Evolutionary conservation across 306 rosid species (phyloP).

Genomic region (Vigna hirtella): DNA sequence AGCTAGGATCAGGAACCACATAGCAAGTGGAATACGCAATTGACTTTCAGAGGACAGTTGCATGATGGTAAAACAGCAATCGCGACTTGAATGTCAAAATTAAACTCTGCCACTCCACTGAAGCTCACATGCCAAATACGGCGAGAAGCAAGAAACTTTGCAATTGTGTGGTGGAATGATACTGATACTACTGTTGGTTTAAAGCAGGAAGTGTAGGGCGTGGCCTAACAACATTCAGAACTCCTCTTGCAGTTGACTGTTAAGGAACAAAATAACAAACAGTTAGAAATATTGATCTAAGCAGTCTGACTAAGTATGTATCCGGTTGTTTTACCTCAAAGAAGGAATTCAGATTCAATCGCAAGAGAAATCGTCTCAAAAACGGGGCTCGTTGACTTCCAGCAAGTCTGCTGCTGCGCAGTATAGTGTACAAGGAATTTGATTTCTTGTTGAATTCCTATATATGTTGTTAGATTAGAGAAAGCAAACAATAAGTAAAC

Average conservation of each 20-base stretch:
- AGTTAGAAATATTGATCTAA: constrained; percentile 12
- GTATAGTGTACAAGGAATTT: constrained; percentile 91
- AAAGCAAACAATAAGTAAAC: constrained; percentile 20
- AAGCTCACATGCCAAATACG: constrained; percentile 30
- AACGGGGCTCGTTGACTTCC: constrained; percentile 98
- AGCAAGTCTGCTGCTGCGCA: constrained; percentile 96
- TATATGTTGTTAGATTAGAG: constrained; percentile 25
- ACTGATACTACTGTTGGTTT: constrained; percentile 59
- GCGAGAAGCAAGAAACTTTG: constrained; percentile 19
- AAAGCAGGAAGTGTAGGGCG: constrained; percentile 73
- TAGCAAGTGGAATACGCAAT: constrained; percentile 20
- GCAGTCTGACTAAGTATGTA: constrained; percentile 16
- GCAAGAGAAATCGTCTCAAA: constrained; percentile 89
- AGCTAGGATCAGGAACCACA: constrained; percentile 31
- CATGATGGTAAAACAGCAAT: constrained; percentile 15
- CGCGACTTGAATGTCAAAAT: constrained; percentile 15
- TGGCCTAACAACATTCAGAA: constrained; percentile 84
- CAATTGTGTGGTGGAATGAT: constrained; percentile 22
- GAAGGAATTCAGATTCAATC: constrained; percentile 86
- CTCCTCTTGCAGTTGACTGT: constrained; percentile 97
- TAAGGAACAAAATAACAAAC: constrained; percentile 33
- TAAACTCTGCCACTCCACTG: constrained; percentile 15
- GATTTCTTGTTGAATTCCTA: constrained; percentile 99
- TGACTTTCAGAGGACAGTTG: constrained; percentile 29
- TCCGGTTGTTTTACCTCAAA: constrained; percentile 70